phyloP scores from a whole-genome alignment of 345 rosid genomes.

The Abelmoschus esculentus region DNA sequence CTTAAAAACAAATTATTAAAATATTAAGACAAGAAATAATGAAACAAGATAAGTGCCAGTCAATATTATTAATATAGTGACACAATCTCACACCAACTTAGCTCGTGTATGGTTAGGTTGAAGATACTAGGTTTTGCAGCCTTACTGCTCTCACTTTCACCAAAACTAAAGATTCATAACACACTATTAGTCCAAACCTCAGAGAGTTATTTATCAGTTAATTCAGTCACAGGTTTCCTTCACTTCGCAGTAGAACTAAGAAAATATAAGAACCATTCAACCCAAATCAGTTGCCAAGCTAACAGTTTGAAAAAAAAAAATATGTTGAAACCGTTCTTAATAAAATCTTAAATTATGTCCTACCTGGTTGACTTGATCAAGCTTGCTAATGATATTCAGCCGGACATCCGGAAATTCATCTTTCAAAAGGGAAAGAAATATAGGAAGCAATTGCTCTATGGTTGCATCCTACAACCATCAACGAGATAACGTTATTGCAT shows the following conservation, averaged over 20 bases:
- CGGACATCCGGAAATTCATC: slow-evolving; percentile 63
- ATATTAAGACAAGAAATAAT: not conserved
- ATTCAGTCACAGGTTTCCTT: not conserved
- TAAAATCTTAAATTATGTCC: not conserved
- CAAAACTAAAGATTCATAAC: not conserved
- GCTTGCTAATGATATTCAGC: slow-evolving; percentile 53
- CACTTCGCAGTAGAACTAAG: not conserved
- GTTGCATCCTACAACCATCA: slow-evolving; percentile 42
- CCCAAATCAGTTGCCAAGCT: not conserved
- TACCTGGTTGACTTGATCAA: slow-evolving; percentile 65
- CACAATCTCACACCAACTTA: no score
- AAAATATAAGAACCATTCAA: not conserved
- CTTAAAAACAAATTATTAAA: not conserved
- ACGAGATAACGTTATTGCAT: not conserved
- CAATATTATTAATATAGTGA: not conserved
- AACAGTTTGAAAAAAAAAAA: not conserved
- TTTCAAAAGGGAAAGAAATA: slow-evolving; percentile 52
- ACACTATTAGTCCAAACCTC: not conserved
- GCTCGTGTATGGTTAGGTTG: not conserved
- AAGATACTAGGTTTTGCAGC: not conserved
- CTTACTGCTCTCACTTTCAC: not conserved
- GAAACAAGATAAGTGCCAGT: not conserved
- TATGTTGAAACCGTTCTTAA: not conserved
- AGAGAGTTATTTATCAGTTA: not conserved
- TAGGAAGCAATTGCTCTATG: slow-evolving; percentile 50